A percentile compares a stretch with the other conserved stretches of the same genome.
These are phyloP conservation scores for Thielaviopsis punctulata DNA, from an alignment of 2,329 filamentous ascomycete species.

Conservation along the genomic window DNA sequence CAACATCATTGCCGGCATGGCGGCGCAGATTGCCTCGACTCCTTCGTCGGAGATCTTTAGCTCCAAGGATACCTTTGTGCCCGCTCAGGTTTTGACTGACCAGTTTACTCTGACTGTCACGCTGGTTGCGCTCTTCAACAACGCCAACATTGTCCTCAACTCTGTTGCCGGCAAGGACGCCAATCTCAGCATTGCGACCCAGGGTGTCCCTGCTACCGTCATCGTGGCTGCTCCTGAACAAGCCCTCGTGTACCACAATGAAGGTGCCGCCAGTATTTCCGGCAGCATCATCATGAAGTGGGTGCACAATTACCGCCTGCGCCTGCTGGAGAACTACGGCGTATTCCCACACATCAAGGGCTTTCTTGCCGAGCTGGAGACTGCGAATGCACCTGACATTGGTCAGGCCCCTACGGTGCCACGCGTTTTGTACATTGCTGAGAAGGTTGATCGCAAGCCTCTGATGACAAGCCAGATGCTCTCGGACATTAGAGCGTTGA, in stretches of 20 bases:
- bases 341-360: conserved; percentile 48
- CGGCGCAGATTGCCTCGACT: conserved; percentile 58
- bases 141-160: conserved; percentile 73
- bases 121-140: conserved; percentile 66
- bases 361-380: conserved; percentile 20
- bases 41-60: conserved; percentile 58
- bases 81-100: conserved; percentile 64
- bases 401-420: conserved; percentile 46
- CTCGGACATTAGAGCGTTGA: conserved; percentile 68
- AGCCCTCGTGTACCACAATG: conserved; percentile 5
- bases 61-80: conserved; percentile 64
- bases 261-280: background rate
- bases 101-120: conserved; percentile 67
- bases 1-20: conserved; percentile 78
- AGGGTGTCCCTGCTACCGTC: conserved; percentile 63
- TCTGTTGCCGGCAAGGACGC: conserved; percentile 62
- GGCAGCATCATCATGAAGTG: conserved; percentile 48
- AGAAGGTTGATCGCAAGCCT: conserved; percentile 49
- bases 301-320: conserved; percentile 55
- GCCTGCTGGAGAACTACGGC: conserved; percentile 50
- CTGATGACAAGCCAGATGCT: conserved; percentile 51
- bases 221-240: conserved; percentile 55
- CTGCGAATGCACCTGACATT: conserved; percentile 40
- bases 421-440: conserved; percentile 65
- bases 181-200: conserved; percentile 55